Evolutionary conservation across 2,329 filamentous ascomycete genomes (phyloP), one percentile per base, ranked within the genome.

Genomic region (Phyllosticta citribraziliensis): DNA sequence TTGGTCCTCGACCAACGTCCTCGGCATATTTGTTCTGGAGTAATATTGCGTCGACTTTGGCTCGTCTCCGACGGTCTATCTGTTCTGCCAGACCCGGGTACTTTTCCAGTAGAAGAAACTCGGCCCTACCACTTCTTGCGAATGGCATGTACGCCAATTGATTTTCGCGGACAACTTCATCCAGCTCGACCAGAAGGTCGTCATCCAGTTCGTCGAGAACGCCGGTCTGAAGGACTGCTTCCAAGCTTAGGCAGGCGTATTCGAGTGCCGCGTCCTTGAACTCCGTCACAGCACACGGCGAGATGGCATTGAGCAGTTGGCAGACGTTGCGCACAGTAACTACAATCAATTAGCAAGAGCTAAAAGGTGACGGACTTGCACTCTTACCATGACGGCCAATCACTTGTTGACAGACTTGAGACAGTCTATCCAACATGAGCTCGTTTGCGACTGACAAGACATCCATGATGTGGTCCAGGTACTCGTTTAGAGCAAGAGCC

Each of bases 391-490:
- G 95, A 56, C 84, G 84, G 40, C 91, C 92, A 63, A 97, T 83
- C 22, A 91, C 76, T 62, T 84, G 85, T 71, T 99, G 94, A 72
- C 94, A 97, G 27, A 95, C 85, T 71, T 96, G 89, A 5, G 90
- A 91, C 5, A 99, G 77, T 6, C 92, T 83, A 70, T 97, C 91
- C 55, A 99, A 82, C 92, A 99, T 97, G 62, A 99, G 78, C 73
- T 99, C 93, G 70, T 99, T 94, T 12, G 92, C 91, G 58, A 90
- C 87, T 61, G 85, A 85, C 82, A 97, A 87, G 53, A 97, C 89
- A 67, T 96, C 91, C 75, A 97, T 82, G 9, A 97, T 82, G n/a
- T 94, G 78, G 67, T 97, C 91, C 4, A 92, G 84, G 64, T 96
- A 91, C 54, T 91, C 88, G 66, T 97, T 91, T 5, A 96, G 66